Percentiles rank a stretch among this genome's conserved stretches.
phyloP scores from a whole-genome alignment of 164 flowering plant genomes.

The Santalum album region DNA sequence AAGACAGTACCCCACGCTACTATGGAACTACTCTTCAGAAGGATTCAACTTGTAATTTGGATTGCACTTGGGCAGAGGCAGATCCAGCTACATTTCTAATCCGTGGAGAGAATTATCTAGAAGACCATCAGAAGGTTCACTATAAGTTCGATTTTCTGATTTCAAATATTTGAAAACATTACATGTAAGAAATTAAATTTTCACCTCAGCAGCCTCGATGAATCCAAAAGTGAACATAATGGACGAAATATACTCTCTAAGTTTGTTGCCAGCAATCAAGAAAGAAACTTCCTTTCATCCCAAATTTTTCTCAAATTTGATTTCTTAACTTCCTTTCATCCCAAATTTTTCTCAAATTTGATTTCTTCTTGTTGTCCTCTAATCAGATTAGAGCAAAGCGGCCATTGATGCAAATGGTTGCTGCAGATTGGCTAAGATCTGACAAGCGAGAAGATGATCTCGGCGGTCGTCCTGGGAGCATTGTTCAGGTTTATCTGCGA shows the following conservation, averaged over 20 bases:
- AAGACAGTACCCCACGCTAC: constrained; percentile 24
- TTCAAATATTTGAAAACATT: too few species aligned
- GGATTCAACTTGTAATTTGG: constrained; percentile 25
- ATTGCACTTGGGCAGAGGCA: constrained; percentile 39
- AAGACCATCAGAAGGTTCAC: constrained; percentile 41
- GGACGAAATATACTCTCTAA: too few species aligned
- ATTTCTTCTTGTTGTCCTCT: neutral
- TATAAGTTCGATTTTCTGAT: too few species aligned
- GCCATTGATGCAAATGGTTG: constrained; percentile 79
- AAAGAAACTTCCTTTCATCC: too few species aligned
- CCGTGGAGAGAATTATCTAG: constrained; percentile 36
- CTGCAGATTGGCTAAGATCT: constrained; percentile 82
- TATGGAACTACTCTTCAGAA: constrained; percentile 43
- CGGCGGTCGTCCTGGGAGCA: constrained; percentile 61
- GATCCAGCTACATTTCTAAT: constrained; percentile 52
- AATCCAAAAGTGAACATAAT: too few species aligned
- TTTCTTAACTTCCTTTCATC: too few species aligned
- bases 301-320: too few species aligned
- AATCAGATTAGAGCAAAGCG: constrained; percentile 60
- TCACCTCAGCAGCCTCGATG: too few species aligned
- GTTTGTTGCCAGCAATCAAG: too few species aligned
- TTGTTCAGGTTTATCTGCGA: constrained; percentile 55
- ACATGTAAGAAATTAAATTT: too few species aligned
- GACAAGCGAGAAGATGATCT: constrained; percentile 79
- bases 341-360: too few species aligned